Evolutionary conservation across 345 rosid genomes (phyloP).

Genomic region (Carallia brachiata): DNA sequence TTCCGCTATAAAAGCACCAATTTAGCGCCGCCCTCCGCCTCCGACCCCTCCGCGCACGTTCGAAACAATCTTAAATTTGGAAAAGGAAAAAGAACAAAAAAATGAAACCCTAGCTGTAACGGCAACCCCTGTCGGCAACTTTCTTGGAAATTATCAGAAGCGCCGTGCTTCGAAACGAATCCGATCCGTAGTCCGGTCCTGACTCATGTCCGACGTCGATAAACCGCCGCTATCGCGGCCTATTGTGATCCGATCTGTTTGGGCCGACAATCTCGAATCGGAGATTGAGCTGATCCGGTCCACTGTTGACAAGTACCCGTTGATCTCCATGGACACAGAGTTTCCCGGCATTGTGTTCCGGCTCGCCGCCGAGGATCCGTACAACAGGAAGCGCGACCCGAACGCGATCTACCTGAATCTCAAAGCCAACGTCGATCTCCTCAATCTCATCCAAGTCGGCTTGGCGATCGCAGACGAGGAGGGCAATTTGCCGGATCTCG

Average conservation of each 20-base stretch:
- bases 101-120: too few species aligned
- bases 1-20: too few species aligned
- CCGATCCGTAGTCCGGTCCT: not conserved
- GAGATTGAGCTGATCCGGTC: constrained; percentile 62
- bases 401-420: constrained; percentile 59
- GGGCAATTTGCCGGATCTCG: constrained; percentile 64
- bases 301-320: constrained; percentile 53
- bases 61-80: too few species aligned
- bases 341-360: constrained; percentile 70
- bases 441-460: constrained; percentile 80
- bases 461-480: constrained; percentile 54
- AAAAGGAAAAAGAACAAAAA: too few species aligned
- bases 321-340: constrained; percentile 88
- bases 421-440: constrained; percentile 79
- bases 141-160: too few species aligned
- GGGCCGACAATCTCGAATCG: constrained; percentile 63
- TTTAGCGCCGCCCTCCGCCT: too few species aligned
- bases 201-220: constrained; percentile 6
- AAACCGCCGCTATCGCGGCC: constrained; percentile 14
- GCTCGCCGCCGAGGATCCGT: constrained; percentile 22
- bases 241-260: constrained; percentile 65
- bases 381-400: constrained; percentile 35
- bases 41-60: too few species aligned
- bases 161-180: not conserved
- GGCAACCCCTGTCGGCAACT: too few species aligned